A percentile compares a stretch with the other conserved stretches of the same genome.
phyloP scores from a whole-genome alignment of 371 early-diverging fungal genomes.

The Actinomortierella wolfii region DNA sequence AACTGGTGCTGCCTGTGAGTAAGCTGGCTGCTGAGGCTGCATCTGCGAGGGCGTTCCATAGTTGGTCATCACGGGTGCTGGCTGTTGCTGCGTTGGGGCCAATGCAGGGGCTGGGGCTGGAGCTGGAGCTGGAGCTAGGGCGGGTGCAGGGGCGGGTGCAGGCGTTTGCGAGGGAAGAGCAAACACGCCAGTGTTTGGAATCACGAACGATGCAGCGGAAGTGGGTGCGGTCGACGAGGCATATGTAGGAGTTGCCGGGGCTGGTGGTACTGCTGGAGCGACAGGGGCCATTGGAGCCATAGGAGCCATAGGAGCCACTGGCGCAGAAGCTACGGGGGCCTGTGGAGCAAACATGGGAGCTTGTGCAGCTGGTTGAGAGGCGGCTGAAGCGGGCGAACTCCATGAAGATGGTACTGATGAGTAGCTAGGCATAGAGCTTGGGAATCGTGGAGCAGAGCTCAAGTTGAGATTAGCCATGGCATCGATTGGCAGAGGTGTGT shows the following conservation, averaged over 20 bases:
- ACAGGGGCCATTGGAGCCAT: constrained; percentile 16
- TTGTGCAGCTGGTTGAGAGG: constrained; percentile 12
- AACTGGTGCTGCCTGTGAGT: too few species aligned
- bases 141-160: constrained; percentile 39
- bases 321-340: constrained; percentile 21
- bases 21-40: constrained; percentile 27
- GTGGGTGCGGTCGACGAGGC: constrained; percentile 28
- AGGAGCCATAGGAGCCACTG: constrained; percentile 13
- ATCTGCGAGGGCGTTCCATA: constrained; percentile 10
- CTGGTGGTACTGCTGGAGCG: constrained; percentile 14
- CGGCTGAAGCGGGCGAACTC: constrained; percentile 10
- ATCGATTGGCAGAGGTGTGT: constrained; percentile 42
- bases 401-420: constrained; percentile 25
- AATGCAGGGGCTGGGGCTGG: constrained; percentile 33
- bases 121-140: constrained; percentile 32
- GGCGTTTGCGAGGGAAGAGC: constrained; percentile 24
- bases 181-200: constrained; percentile 32
- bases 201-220: constrained; percentile 9
- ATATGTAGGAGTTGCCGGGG: constrained; percentile 30
- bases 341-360: constrained; percentile 33
- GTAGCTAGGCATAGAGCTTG: constrained; percentile 15
- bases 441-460: constrained; percentile 17
- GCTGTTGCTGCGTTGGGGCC: constrained; percentile 25
- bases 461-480: constrained; percentile 44
- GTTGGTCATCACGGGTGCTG: constrained; percentile 13